A percentile compares a stretch with the other conserved stretches of the same genome.
Conservation (phyloP, 306 rosid genomes). For the Quercus mongolica region DNA sequence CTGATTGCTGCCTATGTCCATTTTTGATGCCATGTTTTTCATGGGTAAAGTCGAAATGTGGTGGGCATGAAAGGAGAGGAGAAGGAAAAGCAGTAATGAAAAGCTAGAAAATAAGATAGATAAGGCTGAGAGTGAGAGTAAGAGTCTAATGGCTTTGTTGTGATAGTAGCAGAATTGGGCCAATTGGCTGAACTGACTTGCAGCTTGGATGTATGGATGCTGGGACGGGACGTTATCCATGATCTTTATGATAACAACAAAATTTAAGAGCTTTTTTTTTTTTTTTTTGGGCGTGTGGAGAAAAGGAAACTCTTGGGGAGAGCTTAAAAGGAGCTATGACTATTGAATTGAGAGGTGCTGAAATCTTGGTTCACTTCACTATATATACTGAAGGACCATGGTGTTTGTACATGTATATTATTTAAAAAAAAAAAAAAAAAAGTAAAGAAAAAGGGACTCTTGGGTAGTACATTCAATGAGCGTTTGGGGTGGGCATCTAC, state of each 20-base stretch:
- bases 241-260: neutral
- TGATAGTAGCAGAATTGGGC: neutral
- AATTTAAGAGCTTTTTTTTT: neutral
- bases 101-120: slow-evolving; percentile 22
- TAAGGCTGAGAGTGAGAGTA: slow-evolving; percentile 36
- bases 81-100: slow-evolving; percentile 24
- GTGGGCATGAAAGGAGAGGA: slow-evolving; percentile 19
- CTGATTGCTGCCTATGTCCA: neutral
- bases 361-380: neutral
- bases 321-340: neutral
- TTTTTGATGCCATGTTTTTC: slow-evolving; percentile 1
- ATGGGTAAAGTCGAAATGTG: slow-evolving; percentile 18
- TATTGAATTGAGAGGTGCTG: neutral
- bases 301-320: neutral
- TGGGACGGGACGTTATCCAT: slow-evolving; percentile 5
- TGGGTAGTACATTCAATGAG: no score
- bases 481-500: no score
- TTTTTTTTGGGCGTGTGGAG: neutral
- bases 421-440: no score
- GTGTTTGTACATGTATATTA: neutral
- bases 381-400: neutral
- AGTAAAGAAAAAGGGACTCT: neutral
- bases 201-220: neutral
- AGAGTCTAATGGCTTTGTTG: slow-evolving; percentile 28
- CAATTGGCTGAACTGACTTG: slow-evolving; percentile 1